Percentiles rank a stretch among this genome's conserved stretches.
phyloP scores from a whole-genome alignment of 345 rosid species.

The Rhizophora mangle region DNA sequence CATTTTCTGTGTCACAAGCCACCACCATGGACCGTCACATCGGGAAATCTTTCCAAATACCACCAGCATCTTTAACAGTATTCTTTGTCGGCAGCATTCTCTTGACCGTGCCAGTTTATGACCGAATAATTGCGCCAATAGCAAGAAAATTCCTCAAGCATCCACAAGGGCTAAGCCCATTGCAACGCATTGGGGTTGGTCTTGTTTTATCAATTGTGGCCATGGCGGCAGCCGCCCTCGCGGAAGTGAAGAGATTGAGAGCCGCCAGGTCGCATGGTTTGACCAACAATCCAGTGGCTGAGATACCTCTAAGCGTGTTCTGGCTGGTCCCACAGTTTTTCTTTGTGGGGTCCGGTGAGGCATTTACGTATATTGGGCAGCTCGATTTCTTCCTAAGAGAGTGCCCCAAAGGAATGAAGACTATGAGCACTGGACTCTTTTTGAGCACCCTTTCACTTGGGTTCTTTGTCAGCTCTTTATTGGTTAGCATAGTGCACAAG shows the following conservation, averaged over 20 bases:
- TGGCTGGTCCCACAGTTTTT: conserved; percentile 80
- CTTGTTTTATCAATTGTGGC: conserved; percentile 50
- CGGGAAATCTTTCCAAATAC: conserved; percentile 69
- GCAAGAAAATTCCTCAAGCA: conserved; percentile 48
- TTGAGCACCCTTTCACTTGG: conserved; percentile 86
- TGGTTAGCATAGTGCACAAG: conserved; percentile 72
- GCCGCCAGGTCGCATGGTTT: conserved; percentile 43
- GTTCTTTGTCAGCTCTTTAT: conserved; percentile 69
- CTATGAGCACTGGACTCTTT: conserved; percentile 89
- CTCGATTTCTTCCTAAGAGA: conserved; percentile 89
- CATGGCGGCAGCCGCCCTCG: conserved; percentile 69
- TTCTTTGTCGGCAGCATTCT: conserved; percentile 89
- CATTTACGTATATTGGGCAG: conserved; percentile 80
- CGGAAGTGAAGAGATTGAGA: conserved; percentile 59
- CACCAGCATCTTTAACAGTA: conserved; percentile 64
- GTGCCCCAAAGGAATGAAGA: conserved; percentile 98
- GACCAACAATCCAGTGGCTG: conserved; percentile 34
- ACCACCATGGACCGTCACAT: conserved; percentile 87
- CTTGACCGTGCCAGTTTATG: conserved; percentile 76
- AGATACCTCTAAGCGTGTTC: conserved; percentile 67
- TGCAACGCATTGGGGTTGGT: conserved; percentile 81
- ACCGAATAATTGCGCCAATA: conserved; percentile 52
- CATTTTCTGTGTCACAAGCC: conserved; percentile 90
- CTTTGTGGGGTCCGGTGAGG: conserved; percentile 86
- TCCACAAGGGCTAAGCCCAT: conserved; percentile 76